Evolutionary conservation across 345 rosid genomes (phyloP).

Genomic region (Aethionema arabicum): DNA sequence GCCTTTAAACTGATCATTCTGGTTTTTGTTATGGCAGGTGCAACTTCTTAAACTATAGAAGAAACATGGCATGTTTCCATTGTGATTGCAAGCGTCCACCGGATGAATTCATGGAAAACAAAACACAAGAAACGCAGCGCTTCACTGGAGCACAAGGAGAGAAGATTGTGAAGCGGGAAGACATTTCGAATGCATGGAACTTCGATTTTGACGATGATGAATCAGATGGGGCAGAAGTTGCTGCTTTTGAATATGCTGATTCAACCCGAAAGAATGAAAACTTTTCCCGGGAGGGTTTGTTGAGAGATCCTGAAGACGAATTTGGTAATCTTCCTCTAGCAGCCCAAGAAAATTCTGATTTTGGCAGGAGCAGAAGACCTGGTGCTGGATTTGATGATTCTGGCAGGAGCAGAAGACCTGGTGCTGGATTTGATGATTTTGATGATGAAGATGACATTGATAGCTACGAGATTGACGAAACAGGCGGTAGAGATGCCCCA

Average conservation of each 20-base stretch:
- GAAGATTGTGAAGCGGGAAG: constrained; percentile 46
- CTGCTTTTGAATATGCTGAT: constrained; percentile 86
- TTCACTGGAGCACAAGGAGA: constrained; percentile 47
- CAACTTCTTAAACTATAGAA: constrained; percentile 90
- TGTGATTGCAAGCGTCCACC: constrained; percentile 98
- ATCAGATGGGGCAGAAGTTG: constrained; percentile 98
- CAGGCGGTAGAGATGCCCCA: constrained; percentile 37
- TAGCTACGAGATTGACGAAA: constrained; percentile 77
- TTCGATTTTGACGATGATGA: constrained; percentile 95
- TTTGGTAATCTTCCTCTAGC: constrained; percentile 36
- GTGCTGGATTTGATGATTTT: constrained; percentile 85
- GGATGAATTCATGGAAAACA: constrained; percentile 59
- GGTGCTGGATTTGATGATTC: constrained; percentile 80
- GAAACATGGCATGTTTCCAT: constrained; percentile 90
- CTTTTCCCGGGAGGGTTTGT: constrained; percentile 39
- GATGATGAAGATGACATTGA: constrained; percentile 91
- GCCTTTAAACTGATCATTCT: constrained; percentile 8
- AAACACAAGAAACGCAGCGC: constrained; percentile 51
- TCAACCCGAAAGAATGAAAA: constrained; percentile 43
- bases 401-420: constrained; percentile 39
- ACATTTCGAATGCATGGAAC: constrained; percentile 91
- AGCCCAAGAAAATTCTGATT: constrained; percentile 50
- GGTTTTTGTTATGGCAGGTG: constrained; percentile 58
- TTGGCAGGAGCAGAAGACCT: constrained; percentile 38
- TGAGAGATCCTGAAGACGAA: constrained; percentile 44